Base-by-base conservation (phyloP, 805 yeast genomes). In the Saccharomycopsis babjevae region DNA sequence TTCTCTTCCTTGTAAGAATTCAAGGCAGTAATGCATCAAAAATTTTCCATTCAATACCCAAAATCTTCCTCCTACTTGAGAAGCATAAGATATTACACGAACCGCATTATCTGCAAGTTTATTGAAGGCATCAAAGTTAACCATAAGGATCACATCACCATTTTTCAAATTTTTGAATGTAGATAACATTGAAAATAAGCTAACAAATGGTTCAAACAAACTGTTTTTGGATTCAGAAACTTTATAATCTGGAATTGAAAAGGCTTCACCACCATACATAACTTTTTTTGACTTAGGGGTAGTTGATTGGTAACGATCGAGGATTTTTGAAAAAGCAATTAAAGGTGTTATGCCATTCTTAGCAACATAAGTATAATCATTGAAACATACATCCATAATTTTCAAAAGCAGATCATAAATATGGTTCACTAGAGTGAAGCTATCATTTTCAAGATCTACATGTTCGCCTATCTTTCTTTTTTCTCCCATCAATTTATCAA, bases 1-100 rank as follows among this genome's bases (percentile, higher is more conserved):
- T 6, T 46, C 28, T 28, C 28, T 46, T 46, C 52, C 52, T 22
- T 46, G 52, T 15, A 46, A 46, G n/a, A 46, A 46, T 4, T 46
- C 52, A 46, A 46, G 52, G 16, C 52, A 46, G 0, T 80, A 77
- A 5, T 81, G 73, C 52, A 83, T 46, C 52, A 46, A 83, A 40
- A 90, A 84, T 61, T 82, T 79, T 0, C 99, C 99, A 72, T 93
- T 93, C 67, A 98, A 80, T 0, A 93, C 97, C 98, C 98, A 93
- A 60, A 87, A 80, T 0, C 97, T 96, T 0, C 88, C 83, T 61
- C 87, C 84, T 13, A 92, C 87, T 68, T 94, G 97, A 0, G 96
- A 83, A 65, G 89, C 73, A 10, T 89, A 72, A 0, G 88, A 97
- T 36, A 91, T 68, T 0, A 91, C 84, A 59, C 96, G 77, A 22